phyloP scores from a whole-genome alignment of 192 early-diverging fungal species.

The Bifiguratus adelaidae region DNA sequence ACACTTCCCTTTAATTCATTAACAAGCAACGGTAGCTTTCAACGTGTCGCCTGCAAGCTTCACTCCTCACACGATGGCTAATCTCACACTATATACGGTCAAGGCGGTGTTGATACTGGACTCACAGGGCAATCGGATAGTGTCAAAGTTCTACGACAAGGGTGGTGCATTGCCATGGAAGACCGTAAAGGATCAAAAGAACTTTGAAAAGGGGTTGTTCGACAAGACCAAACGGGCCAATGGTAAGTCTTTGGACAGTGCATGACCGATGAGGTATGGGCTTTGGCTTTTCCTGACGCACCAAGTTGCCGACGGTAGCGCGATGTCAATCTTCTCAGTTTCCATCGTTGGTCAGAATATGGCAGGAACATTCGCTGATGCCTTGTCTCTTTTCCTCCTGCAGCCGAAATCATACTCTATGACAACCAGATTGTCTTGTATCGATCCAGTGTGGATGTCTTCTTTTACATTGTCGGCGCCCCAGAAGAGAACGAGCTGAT shows the following conservation, averaged over 20 bases:
- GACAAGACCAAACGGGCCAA: conserved; percentile 79
- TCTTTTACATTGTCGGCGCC: conserved; percentile 85
- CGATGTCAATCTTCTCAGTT: too few relatives aligned
- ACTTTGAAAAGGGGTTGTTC: conserved; percentile 87
- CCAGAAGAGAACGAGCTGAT: conserved; percentile 93
- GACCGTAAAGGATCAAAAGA: conserved; percentile 75
- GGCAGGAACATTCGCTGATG: neutral
- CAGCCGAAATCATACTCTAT: conserved; percentile 87
- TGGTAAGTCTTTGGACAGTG: too few relatives aligned
- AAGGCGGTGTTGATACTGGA: conserved; percentile 89
- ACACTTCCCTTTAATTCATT: too few relatives aligned
- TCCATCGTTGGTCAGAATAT: neutral
- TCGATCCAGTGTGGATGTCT: conserved; percentile 75
- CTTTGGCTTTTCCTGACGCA: neutral
- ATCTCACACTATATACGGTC: conserved; percentile 77
- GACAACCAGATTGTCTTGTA: conserved; percentile 89
- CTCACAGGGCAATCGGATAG: conserved; percentile 80
- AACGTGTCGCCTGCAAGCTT: neutral
- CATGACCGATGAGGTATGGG: neutral
- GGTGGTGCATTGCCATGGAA: conserved; percentile 38
- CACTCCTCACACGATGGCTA: conserved; percentile 44
- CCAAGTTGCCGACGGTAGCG: too few relatives aligned
- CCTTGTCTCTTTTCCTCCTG: neutral
- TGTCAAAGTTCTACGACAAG: conserved; percentile 84
- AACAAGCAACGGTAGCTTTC: neutral